Evolutionary conservation across 2,329 filamentous ascomycete species (phyloP).

Genomic region (Sporothrix variecibatus): DNA sequence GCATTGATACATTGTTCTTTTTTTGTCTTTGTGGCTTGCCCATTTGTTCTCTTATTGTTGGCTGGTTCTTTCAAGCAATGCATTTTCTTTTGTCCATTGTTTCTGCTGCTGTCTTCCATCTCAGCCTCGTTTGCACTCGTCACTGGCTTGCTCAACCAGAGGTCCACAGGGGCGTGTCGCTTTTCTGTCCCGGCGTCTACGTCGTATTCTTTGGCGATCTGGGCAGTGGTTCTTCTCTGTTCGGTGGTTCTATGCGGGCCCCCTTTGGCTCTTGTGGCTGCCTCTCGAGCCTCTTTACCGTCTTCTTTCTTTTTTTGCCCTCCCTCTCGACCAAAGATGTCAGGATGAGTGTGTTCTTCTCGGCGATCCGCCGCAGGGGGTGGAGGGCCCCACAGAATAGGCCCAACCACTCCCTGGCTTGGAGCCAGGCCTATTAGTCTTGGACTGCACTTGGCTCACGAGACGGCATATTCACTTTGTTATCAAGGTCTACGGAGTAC

Average conservation of each 20-base stretch:
- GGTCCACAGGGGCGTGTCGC: not conserved
- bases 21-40: conserved; percentile 1
- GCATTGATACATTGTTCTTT: not conserved
- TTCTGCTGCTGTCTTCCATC: not conserved
- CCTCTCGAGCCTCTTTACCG: not conserved
- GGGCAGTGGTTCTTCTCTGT: not conserved
- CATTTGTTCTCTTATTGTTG: not conserved
- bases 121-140: conserved; percentile 20
- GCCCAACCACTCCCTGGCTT: conserved; percentile 16
- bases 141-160: not conserved
- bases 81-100: not conserved
- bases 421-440: not conserved
- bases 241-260: not conserved
- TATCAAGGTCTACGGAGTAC: not conserved
- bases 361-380: conserved; percentile 20
- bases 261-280: conserved; percentile 1
- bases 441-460: not conserved
- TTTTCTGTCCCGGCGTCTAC: not conserved
- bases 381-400: not conserved
- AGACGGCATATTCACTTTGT: conserved; percentile 5
- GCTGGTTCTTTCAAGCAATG: not conserved
- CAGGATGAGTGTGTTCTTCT: conserved; percentile 16
- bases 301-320: not conserved
- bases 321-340: not conserved
- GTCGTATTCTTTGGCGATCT: conserved; percentile 12